These are phyloP conservation scores for Backusella australiensis DNA, from an alignment of 192 early-diverging fungal genomes.

Conservation along the genomic window DNA sequence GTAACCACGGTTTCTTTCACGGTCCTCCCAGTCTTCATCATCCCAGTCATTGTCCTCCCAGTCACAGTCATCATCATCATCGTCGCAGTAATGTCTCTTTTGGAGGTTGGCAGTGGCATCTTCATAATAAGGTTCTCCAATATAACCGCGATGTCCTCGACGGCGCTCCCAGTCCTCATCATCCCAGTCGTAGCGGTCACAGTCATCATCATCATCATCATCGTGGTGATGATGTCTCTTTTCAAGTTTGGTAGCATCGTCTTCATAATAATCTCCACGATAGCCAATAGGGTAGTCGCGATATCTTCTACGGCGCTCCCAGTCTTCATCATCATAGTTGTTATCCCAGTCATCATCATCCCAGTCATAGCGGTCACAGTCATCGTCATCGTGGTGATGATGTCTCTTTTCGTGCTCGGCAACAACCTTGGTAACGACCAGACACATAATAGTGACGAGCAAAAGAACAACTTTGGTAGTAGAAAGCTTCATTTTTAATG, in stretches of 20 bases:
- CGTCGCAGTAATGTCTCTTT: background rate
- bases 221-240: background rate
- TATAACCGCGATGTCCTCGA: no score
- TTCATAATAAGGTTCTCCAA: no score
- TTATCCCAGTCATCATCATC: background rate
- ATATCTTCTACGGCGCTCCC: background rate
- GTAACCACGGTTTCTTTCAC: background rate
- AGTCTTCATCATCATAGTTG: background rate
- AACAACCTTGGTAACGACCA: background rate
- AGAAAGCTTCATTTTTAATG: background rate
- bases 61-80: background rate
- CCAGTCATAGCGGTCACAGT: background rate
- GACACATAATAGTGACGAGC: background rate
- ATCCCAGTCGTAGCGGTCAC: background rate
- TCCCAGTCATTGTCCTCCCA: background rate
- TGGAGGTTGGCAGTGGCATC: background rate
- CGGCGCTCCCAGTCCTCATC: background rate
- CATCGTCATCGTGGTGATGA: background rate
- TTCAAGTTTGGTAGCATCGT: background rate
- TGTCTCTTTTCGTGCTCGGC: background rate
- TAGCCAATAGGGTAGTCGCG: no score
- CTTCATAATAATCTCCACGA: no score
- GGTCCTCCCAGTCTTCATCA: background rate
- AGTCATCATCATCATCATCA: background rate
- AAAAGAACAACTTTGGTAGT: background rate